Percentiles rank a stretch among this genome's conserved stretches.
Evolutionary conservation across 495 filamentous ascomycete species (phyloP).

Genomic region (Neurospora sp.): DNA sequence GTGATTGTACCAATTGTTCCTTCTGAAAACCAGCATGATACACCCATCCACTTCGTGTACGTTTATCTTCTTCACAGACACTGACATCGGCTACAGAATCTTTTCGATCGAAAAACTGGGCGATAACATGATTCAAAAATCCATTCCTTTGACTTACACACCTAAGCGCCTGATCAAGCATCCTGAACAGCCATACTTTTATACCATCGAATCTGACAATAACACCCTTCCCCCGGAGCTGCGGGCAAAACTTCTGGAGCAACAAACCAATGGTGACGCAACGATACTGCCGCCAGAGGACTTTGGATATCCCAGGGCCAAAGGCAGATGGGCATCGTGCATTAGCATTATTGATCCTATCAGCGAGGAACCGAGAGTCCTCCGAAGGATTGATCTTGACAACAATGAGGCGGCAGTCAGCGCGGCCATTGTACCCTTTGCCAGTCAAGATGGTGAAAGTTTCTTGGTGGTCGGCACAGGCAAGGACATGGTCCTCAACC

Average conservation of each 20-base stretch:
- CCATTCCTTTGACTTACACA: conserved; percentile 81
- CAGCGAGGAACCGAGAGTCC: conserved; percentile 51
- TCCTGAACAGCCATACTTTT: conserved; percentile 80
- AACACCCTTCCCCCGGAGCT: conserved; percentile 74
- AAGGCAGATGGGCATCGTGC: conserved; percentile 88
- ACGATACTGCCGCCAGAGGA: conserved; percentile 64
- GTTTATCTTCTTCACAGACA: background rate
- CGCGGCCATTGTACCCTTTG: conserved; percentile 71
- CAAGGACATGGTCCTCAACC: conserved; percentile 73
- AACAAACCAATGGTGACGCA: conserved; percentile 62
- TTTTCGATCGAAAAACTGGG: conserved; percentile 82
- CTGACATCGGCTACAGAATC: conserved; percentile 48
- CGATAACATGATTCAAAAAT: conserved; percentile 80
- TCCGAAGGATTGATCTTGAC: conserved; percentile 68
- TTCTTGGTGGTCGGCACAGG: conserved; percentile 91
- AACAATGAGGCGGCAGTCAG: conserved; percentile 91
- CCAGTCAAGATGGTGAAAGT: conserved; percentile 75
- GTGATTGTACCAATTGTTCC: conserved; percentile 43
- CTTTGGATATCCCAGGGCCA: conserved; percentile 78
- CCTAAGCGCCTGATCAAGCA: conserved; percentile 80
- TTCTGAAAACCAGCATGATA: conserved; percentile 34
- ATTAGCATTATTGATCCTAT: conserved; percentile 84
- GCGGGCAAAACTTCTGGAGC: conserved; percentile 55
- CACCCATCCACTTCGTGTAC: background rate
- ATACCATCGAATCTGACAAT: conserved; percentile 87